Evolutionary conservation across 345 rosid species (phyloP).

Genomic region (Moricandia arvensis): DNA sequence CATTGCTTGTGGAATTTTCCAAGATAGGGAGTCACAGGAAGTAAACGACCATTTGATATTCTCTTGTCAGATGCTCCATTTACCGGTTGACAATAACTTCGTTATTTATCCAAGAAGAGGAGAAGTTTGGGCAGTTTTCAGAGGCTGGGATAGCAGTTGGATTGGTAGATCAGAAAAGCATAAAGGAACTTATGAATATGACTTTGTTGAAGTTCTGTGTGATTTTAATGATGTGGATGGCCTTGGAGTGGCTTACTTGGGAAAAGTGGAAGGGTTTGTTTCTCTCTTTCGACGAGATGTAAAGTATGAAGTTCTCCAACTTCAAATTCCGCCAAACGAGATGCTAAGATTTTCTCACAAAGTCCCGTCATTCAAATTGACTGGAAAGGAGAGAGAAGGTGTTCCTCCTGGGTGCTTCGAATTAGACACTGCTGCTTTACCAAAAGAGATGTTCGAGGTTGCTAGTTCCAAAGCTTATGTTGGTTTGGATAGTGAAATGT

Average conservation of each 20-base stretch:
- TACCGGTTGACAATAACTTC: slow-evolving; percentile 25
- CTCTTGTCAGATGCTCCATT: slow-evolving; percentile 51
- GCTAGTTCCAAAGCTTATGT: slow-evolving; percentile 4
- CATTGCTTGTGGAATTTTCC: slow-evolving; percentile 64
- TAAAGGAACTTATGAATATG: slow-evolving; percentile 50
- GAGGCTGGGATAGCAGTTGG: slow-evolving; percentile 69
- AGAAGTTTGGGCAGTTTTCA: slow-evolving; percentile 87
- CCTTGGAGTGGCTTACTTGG: slow-evolving; percentile 62
- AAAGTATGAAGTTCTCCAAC: slow-evolving; percentile 32
- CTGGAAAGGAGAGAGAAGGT: slow-evolving; percentile 70
- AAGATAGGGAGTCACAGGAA: slow-evolving; percentile 38
- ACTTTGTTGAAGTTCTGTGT: slow-evolving; percentile 65
- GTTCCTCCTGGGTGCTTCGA: slow-evolving; percentile 77
- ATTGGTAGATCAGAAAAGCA: slow-evolving; percentile 46
- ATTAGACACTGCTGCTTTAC: slow-evolving; percentile 75
- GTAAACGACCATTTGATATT: slow-evolving; percentile 54
- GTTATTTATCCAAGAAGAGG: slow-evolving; percentile 68
- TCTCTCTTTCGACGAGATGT: slow-evolving; percentile 51
- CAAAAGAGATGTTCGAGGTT: slow-evolving; percentile 34
- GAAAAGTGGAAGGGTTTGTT: slow-evolving; percentile 78
- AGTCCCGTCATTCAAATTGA: slow-evolving; percentile 65
- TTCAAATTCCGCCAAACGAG: slow-evolving; percentile 46
- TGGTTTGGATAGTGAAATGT: slow-evolving; percentile 10
- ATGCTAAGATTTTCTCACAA: slow-evolving; percentile 73
- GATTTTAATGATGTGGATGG: slow-evolving; percentile 54